Conservation (phyloP, 1,139 yeast genomes). For the Protomyces inouyei region DNA sequence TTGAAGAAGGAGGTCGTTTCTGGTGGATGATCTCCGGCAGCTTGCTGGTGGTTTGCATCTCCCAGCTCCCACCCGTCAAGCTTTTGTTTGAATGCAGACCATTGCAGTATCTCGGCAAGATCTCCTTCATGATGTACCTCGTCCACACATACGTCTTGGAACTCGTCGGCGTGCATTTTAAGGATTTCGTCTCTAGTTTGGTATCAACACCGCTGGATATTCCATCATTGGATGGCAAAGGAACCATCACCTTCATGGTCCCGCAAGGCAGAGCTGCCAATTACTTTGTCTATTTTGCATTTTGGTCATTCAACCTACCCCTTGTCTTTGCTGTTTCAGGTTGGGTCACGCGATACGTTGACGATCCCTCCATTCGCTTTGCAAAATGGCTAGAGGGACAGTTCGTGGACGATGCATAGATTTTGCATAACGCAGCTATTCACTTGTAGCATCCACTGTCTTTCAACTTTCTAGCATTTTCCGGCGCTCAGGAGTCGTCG, state of each 20-base stretch:
- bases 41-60: constrained; percentile 3
- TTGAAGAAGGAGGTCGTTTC: constrained; percentile 21
- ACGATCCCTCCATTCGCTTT: constrained; percentile 8
- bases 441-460: too few relatives aligned
- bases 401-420: not conserved
- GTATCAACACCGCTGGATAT: not conserved
- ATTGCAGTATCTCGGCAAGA: constrained; percentile 17
- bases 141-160: constrained; percentile 6
- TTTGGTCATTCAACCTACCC: constrained; percentile 4
- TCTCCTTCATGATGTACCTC: constrained; percentile 21
- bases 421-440: too few relatives aligned
- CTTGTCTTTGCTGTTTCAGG: constrained; percentile 6
- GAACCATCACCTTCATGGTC: not conserved
- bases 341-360: constrained; percentile 1
- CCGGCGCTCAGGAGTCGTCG: too few relatives aligned
- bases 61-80: not conserved
- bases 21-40: constrained; percentile 22
- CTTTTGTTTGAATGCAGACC: not conserved
- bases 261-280: not conserved
- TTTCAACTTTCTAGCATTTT: too few relatives aligned
- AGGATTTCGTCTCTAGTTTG: not conserved
- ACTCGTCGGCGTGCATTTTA: not conserved
- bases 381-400: constrained; percentile 9
- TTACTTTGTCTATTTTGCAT: constrained; percentile 2
- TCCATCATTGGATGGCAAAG: not conserved